Conservation (phyloP, 345 rosid species). For the Eutrema heterophyllum region DNA sequence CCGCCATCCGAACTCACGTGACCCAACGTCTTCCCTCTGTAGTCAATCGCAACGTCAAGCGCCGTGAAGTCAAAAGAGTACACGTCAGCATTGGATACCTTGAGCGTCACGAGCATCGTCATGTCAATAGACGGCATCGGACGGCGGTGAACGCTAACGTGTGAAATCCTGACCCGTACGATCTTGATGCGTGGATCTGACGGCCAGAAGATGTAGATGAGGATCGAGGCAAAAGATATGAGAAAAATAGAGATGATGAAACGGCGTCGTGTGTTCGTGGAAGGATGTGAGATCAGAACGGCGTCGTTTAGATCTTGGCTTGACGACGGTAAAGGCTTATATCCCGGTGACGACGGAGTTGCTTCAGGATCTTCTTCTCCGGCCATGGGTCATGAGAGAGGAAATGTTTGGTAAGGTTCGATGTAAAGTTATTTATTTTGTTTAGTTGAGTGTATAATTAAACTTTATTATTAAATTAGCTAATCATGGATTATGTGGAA, state of each 20-base stretch:
- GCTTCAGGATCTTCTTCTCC: conserved; percentile 23
- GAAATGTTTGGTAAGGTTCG: conserved; percentile 25
- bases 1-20: conserved; percentile 53
- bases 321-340: conserved; percentile 9
- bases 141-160: conserved; percentile 41
- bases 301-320: conserved; percentile 19
- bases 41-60: conserved; percentile 52
- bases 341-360: conserved; percentile 14
- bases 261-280: conserved; percentile 23
- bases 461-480: not conserved
- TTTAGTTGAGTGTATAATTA: not conserved
- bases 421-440: not conserved
- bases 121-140: conserved; percentile 52
- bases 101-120: conserved; percentile 46
- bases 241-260: conserved; percentile 29
- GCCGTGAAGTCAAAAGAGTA: conserved; percentile 55
- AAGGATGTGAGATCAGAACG: conserved; percentile 23
- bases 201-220: conserved; percentile 60
- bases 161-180: conserved; percentile 45
- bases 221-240: conserved; percentile 34
- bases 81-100: conserved; percentile 61
- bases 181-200: conserved; percentile 62
- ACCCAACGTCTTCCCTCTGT: conserved; percentile 71
- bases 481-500: not conserved
- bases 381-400: conserved; percentile 14